Evolutionary conservation across 805 yeast species (phyloP).

Genomic region (Blastobotrys peoriensis): DNA sequence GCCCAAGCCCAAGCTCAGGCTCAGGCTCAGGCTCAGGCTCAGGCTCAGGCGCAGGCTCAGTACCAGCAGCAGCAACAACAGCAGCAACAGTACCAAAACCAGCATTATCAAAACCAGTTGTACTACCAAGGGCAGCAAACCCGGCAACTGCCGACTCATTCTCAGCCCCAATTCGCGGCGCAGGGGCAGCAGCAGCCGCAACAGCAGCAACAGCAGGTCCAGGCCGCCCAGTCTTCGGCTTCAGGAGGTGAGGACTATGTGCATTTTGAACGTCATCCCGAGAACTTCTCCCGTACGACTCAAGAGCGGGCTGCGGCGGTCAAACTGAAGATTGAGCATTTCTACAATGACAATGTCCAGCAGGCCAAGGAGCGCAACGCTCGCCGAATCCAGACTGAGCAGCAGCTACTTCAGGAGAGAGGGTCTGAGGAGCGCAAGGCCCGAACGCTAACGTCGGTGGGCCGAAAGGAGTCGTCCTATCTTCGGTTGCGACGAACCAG

Average conservation of each 20-base stretch:
- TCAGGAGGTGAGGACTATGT: constrained; percentile 41
- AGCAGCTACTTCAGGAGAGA: constrained; percentile 58
- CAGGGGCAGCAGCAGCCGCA: constrained; percentile 23
- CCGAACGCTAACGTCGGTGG: constrained; percentile 74
- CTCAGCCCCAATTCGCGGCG: neutral
- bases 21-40: constrained; percentile 1
- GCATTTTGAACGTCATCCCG: constrained; percentile 78
- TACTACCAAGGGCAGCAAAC: neutral
- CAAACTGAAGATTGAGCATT: constrained; percentile 75
- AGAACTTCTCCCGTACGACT: constrained; percentile 59
- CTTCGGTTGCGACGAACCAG: constrained; percentile 80
- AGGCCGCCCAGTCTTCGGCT: constrained; percentile 15
- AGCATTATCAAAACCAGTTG: neutral
- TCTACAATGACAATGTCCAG: constrained; percentile 74
- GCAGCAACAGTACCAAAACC: constrained; percentile 5
- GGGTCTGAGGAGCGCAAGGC: constrained; percentile 81
- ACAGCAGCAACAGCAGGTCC: constrained; percentile 22
- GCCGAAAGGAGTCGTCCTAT: constrained; percentile 83
- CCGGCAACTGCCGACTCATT: neutral
- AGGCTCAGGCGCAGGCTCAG: neutral
- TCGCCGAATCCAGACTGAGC: constrained; percentile 80
- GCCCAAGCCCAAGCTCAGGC: constrained; percentile 1
- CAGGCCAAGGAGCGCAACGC: constrained; percentile 96
- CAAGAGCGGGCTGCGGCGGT: constrained; percentile 83
- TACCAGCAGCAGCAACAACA: constrained; percentile 6